phyloP scores from a whole-genome alignment of 345 rosid genomes.

The Triadica sebifera region DNA sequence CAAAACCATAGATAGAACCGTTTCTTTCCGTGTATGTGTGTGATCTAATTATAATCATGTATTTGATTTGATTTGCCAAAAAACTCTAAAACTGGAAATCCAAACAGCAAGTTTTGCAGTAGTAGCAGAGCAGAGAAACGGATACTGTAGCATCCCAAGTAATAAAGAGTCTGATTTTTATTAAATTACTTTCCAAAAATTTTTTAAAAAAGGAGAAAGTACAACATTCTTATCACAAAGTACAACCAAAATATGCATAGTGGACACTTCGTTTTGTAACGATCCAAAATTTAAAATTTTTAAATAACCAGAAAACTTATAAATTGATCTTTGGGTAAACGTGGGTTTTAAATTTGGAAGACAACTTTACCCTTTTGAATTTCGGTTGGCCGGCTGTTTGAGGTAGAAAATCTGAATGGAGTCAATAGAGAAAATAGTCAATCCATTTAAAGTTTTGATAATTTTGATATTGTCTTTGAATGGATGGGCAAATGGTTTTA shows the following conservation, averaged over 20 bases:
- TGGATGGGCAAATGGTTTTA: neutral
- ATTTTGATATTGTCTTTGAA: neutral
- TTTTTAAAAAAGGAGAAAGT: neutral
- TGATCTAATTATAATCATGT: neutral
- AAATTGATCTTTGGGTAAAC: neutral
- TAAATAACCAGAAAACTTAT: neutral
- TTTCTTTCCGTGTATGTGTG: no score
- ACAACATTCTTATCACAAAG: neutral
- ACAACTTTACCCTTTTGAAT: constrained; percentile 6
- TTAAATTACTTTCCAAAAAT: neutral
- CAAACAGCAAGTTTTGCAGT: neutral
- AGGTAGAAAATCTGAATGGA: neutral
- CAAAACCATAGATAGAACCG: neutral
- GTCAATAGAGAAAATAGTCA: neutral
- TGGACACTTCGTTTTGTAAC: neutral
- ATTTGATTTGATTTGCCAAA: neutral
- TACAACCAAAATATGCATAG: neutral
- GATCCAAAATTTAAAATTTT: constrained; percentile 12
- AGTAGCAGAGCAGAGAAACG: neutral
- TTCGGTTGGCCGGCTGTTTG: neutral
- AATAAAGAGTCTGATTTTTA: neutral
- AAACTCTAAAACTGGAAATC: constrained; percentile 1
- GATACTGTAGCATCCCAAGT: constrained; percentile 1
- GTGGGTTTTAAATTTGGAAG: neutral
- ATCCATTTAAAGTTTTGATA: neutral